Conservation (phyloP, 441 rosid genomes). For the Arabidopsis lyrata region DNA sequence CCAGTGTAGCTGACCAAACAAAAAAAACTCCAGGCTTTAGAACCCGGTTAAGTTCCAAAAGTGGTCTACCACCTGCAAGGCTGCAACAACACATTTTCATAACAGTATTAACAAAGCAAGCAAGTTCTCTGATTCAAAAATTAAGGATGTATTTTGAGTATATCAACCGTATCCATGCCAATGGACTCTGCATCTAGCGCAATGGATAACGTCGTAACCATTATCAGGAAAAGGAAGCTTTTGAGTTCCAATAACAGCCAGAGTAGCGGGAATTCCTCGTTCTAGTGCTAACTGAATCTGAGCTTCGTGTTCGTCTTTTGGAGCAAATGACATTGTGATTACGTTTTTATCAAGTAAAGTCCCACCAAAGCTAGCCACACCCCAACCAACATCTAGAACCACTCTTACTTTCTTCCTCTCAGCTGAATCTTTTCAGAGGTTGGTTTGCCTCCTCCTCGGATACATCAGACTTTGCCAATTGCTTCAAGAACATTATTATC, state of each 20-base stretch:
- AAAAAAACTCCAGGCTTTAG: slow-evolving; percentile 93
- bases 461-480: no score
- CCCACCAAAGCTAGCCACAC: slow-evolving; percentile 96
- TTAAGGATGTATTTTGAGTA: not conserved
- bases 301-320: slow-evolving; percentile 97
- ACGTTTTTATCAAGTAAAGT: slow-evolving; percentile 73
- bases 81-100: slow-evolving; percentile 47
- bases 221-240: slow-evolving; percentile 73
- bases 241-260: slow-evolving; percentile 88
- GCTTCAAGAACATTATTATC: no score
- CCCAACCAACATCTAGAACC: slow-evolving; percentile 87
- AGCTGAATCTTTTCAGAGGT: no score
- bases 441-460: no score
- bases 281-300: slow-evolving; percentile 96
- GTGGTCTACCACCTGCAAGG: slow-evolving; percentile 85
- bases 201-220: slow-evolving; percentile 81
- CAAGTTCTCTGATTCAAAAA: no score
- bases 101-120: not conserved
- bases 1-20: slow-evolving; percentile 96
- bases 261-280: slow-evolving; percentile 87
- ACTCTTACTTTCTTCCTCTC: slow-evolving; percentile 63
- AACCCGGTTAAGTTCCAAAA: slow-evolving; percentile 88
- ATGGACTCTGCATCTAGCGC: slow-evolving; percentile 96
- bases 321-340: slow-evolving; percentile 94
- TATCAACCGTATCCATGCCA: slow-evolving; percentile 81